Evolutionary conservation across 352 stramenopile species (phyloP), one percentile per base, ranked within the genome.

Genomic region (Globisporangium canariense): DNA sequence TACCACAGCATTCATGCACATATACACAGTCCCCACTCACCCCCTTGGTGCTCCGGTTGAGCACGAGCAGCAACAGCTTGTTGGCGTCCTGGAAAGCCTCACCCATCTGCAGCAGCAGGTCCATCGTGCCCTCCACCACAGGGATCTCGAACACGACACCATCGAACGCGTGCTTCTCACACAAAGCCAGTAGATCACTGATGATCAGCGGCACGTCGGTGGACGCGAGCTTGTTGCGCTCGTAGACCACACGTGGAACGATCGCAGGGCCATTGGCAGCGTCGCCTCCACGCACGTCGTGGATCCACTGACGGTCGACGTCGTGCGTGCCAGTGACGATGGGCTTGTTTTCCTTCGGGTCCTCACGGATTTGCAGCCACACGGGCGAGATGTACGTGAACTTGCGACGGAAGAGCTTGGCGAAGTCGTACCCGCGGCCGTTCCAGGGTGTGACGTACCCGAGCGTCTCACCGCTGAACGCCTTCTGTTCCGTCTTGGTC

Each of bases 391-490:
- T 79, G 63, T 90, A 93, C 34, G 78, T 81, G 63, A 94, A 86
- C 65, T 91, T 92, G 46, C n/a, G n/a, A 11, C 80, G 77, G 56
- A 91, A 94, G 28, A 67, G 50, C 62, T 83, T 88, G 62, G 83
- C 81, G 49, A 77, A 77, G 59, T 91, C 76, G 66, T 93, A 94
- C n/a, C 86, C 86, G 16, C 77, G 78, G 25, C 58, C 81, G 74
- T 94, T 92, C 83, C 86, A 94, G 13, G 86, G 86, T 3, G 86
- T 94, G 62, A 94, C 83, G 63, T 91, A 94, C 20, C 80, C 83
- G 36, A 94, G 63, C 28, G 73, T 81, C 64, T 93, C 83, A 16
- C 79, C 78, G 13, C 38, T 20, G 45, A 91, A 90, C 10, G 64
- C 45, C 47, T 85, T 58, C 2, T 20, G 11, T n/a, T 58, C n/a